Evolutionary conservation across 83 land plant species (phyloP).

Genomic region (Picea abies): DNA sequence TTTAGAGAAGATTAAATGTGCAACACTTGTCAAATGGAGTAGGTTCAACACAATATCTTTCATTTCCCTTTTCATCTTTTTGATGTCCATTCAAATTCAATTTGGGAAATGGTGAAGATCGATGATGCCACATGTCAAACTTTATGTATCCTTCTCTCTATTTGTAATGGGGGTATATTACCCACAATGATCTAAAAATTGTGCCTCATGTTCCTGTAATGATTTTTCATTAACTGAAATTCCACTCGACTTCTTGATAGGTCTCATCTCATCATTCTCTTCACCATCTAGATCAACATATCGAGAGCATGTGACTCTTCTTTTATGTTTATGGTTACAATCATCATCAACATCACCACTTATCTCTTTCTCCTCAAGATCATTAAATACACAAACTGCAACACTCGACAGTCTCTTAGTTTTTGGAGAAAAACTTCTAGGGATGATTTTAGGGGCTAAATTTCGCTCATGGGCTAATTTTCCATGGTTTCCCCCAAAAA

Average conservation of each 20-base stretch:
- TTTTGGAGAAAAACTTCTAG: constrained; percentile 17
- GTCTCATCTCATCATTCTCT: constrained; percentile 31
- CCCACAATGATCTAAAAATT: constrained; percentile 32
- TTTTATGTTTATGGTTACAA: constrained; percentile 96
- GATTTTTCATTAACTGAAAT: constrained; percentile 52
- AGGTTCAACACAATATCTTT: constrained; percentile 26
- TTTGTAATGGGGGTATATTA: constrained; percentile 12
- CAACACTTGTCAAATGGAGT: constrained; percentile 14
- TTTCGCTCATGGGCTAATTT: too few relatives aligned
- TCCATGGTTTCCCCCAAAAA: too few relatives aligned
- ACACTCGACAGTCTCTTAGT: constrained; percentile 16
- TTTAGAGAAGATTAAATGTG: too few relatives aligned
- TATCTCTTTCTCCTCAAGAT: constrained; percentile 67
- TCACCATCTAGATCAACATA: constrained; percentile 53
- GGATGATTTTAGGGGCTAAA: too few relatives aligned
- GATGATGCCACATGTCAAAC: constrained; percentile 47
- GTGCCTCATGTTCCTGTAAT: constrained; percentile 47
- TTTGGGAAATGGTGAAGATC: constrained; percentile 28
- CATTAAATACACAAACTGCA: constrained; percentile 28
- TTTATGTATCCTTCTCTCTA: constrained; percentile 31
- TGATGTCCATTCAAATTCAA: constrained; percentile 33
- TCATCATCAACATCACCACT: constrained; percentile 94
- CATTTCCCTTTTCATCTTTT: constrained; percentile 22
- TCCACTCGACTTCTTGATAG: constrained; percentile 45
- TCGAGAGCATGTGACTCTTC: constrained; percentile 68